Evolutionary conservation across 2,329 filamentous ascomycete genomes (phyloP).

Genomic region (Cytospora piceae): DNA sequence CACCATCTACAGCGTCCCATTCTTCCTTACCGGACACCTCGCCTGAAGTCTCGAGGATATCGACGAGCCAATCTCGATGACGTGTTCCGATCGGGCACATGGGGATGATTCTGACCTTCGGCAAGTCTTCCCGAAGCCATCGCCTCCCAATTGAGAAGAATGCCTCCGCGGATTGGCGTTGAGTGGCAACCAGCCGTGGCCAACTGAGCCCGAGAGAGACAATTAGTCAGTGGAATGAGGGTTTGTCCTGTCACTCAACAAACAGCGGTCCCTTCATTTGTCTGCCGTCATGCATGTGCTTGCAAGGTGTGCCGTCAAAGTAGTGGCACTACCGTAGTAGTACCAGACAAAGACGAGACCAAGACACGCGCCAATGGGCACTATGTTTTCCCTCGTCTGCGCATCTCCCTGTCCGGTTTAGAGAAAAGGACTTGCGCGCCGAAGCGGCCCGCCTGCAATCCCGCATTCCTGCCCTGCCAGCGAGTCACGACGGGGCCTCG

Average conservation of each 20-base stretch:
- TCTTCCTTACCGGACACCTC: background rate
- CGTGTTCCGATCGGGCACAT: slow-evolving; percentile 2
- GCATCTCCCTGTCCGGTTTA: slow-evolving; percentile 23
- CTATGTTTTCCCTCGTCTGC: slow-evolving; percentile 7
- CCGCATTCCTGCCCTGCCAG: slow-evolving; percentile 17
- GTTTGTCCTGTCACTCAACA: background rate
- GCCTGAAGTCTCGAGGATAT: background rate
- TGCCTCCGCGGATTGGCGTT: slow-evolving; percentile 19
- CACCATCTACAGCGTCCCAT: background rate
- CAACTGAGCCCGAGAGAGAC: slow-evolving; percentile 2
- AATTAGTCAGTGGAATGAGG: slow-evolving; percentile 5
- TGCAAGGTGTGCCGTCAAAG: slow-evolving; percentile 7
- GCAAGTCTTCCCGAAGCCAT: background rate
- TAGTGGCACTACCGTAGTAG: slow-evolving; percentile 12
- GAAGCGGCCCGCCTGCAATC: slow-evolving; percentile 26
- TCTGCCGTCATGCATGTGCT: slow-evolving; percentile 8
- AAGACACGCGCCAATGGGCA: slow-evolving; percentile 18
- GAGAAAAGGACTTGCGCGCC: slow-evolving; percentile 24
- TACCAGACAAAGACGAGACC: slow-evolving; percentile 13
- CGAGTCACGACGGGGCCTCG: background rate
- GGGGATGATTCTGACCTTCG: slow-evolving; percentile 12
- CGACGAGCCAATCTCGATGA: slow-evolving; percentile 3
- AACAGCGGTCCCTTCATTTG: slow-evolving; percentile 1
- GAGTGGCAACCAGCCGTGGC: slow-evolving; percentile 14
- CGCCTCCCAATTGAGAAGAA: slow-evolving; percentile 12